Evolutionary conservation across 768 basidiomycete species (phyloP), one percentile per base, ranked within the genome.

Genomic region (Tephrocybe sp.): DNA sequence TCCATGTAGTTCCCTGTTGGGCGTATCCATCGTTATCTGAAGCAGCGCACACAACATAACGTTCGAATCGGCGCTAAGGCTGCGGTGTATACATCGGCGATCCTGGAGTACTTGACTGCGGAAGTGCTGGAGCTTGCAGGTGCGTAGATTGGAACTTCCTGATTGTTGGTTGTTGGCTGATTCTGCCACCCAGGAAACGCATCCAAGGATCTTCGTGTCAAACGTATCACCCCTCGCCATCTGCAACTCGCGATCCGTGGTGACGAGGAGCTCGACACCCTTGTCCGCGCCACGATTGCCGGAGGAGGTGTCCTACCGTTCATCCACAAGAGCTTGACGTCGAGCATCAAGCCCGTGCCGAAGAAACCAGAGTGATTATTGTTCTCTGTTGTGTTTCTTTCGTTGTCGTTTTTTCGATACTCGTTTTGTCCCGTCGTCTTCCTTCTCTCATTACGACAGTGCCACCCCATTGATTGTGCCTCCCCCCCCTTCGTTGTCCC

Each of bases 1-100:
- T 50, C 6, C n/a, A 32, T 30, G 1, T 60, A 94, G 93, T 97
- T 97, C 69, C 93, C 94, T 32, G 95, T 97, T 39, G 93, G 94
- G 45, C 94, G 94, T 91, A 94, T 97, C 50, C 95, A 98, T 67
- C 84, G 95, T 75, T 96, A 91, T 72, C 73, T 97, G 58, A 94
- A 97, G 68, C 87, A 87, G 64, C 82, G 89, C 58, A 96, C 92
- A 15, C 90, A 93, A 66, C 88, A 95, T 71, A 95, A 94, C 64
- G 86, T 96, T 48, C 88, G 94, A 32, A 93, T 98, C 57, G 95
- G 94, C 24, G 95, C 93, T n/a, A 97, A 97, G 68, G 94, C 94
- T 23, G 93, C 95, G 8, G 95, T 98, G 14, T 96, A 96, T 69
- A 93, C 92, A n/a, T 86, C 90, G 32, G 94, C 95, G 26, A 93